These are phyloP conservation scores for Tricholoma furcatifolium DNA, from an alignment of 768 basidiomycete species.

Conservation along the genomic window DNA sequence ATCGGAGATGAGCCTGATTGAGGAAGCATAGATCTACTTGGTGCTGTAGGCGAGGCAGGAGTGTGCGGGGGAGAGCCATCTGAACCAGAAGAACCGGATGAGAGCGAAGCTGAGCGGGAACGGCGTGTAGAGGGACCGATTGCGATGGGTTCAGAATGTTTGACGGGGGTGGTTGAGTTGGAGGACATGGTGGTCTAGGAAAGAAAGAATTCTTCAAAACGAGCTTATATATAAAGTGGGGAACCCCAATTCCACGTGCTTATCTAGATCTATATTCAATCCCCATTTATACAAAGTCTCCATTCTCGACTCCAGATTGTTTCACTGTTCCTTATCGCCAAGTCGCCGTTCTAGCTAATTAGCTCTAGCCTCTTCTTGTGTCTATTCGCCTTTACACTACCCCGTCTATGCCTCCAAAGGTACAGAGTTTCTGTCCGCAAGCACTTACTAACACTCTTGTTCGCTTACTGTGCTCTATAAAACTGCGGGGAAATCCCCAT, in stretches of 20 bases:
- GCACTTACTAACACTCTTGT: too few species aligned
- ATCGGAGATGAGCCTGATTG: conserved; percentile 71
- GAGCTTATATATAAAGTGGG: conserved; percentile 22
- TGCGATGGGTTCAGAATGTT: conserved; percentile 67
- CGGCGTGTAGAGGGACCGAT: conserved; percentile 45
- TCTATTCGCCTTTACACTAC: too few species aligned
- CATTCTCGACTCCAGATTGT: background rate
- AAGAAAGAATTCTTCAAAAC: conserved; percentile 8
- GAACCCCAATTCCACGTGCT: conserved; percentile 16
- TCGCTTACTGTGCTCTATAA: background rate
- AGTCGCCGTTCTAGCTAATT: too few species aligned
- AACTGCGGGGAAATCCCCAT: background rate
- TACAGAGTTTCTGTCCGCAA: too few species aligned
- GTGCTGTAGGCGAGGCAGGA: conserved; percentile 44
- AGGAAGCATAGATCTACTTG: conserved; percentile 42
- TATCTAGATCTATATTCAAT: conserved; percentile 3
- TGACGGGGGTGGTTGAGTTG: conserved; percentile 24
- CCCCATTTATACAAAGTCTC: conserved; percentile 6
- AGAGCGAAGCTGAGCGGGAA: conserved; percentile 60
- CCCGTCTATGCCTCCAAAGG: too few species aligned
- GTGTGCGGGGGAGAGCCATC: conserved; percentile 52
- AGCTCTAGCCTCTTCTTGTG: too few species aligned
- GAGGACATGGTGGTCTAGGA: conserved; percentile 18
- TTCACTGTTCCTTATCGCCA: too few species aligned
- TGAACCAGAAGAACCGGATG: conserved; percentile 57